Percentiles rank a stretch among this genome's conserved stretches.
Conservation (phyloP, 805 yeast species). For the Yarrowia sp. region DNA sequence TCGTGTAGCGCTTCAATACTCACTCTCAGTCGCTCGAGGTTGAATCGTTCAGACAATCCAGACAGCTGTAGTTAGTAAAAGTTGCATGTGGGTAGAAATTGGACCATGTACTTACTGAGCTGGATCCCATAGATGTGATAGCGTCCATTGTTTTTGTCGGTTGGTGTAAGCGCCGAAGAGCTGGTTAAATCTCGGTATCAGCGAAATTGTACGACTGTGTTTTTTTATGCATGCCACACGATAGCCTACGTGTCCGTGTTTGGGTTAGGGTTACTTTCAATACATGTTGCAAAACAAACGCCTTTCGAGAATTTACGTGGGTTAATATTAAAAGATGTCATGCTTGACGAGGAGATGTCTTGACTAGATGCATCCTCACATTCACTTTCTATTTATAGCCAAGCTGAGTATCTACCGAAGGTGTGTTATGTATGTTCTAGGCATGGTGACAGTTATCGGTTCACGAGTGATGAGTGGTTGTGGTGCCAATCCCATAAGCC, state of each 20-base stretch:
- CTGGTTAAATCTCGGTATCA: conserved; percentile 13
- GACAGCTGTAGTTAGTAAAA: conserved; percentile 42
- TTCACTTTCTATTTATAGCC: too few relatives aligned
- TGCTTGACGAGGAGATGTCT: too few relatives aligned
- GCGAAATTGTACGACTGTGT: conserved; percentile 15
- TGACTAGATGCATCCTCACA: too few relatives aligned
- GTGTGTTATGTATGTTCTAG: too few relatives aligned
- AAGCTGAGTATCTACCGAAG: too few relatives aligned
- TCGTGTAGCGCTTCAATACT: conserved; percentile 40
- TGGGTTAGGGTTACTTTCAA: conserved; percentile 16
- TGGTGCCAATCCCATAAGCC: too few relatives aligned
- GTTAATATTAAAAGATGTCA: too few relatives aligned
- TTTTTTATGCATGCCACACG: conserved; percentile 34
- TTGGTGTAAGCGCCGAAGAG: conserved; percentile 3
- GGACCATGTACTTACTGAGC: conserved; percentile 19
- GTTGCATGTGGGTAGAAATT: not conserved
- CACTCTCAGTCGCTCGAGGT: conserved; percentile 58
- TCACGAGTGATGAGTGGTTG: too few relatives aligned
- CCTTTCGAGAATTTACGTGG: too few relatives aligned
- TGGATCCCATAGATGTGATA: conserved; percentile 38
- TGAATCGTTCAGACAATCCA: conserved; percentile 57
- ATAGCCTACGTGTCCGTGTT: conserved; percentile 35
- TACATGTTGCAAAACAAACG: too few relatives aligned
- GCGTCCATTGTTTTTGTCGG: conserved; percentile 26
- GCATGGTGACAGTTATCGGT: too few relatives aligned